Base-by-base conservation (phyloP, 371 early-diverging fungal species). In the Sporodiniella umbellata region DNA sequence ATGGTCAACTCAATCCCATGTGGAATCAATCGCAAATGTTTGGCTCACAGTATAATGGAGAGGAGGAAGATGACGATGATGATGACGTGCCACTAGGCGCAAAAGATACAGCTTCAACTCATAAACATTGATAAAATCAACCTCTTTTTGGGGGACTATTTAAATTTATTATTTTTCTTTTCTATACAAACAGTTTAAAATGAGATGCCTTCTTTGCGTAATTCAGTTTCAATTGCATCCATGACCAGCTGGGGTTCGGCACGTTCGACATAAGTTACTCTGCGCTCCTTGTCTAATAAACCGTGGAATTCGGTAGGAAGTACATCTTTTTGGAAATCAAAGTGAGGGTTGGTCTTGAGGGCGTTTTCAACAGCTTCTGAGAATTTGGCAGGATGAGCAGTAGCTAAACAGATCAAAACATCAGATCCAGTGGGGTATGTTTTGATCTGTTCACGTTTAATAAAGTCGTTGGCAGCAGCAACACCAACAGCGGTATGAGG, bases 401-500 rank as follows among this genome's bases (percentile, higher is more conserved):
- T 96, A 23, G 95, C 84, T 30, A 98, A 75, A 45, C 89, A 88
- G 35, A 96, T 70, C 44, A 86, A 73, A 44, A 72, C 37, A 28
- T 71, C 62, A 37, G 60, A 31, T 18, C 73, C 74, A 17, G 58
- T 3, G 33, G 74, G 74, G 21, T 64, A 66, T 7, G 57, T 50
- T 23, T 60, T 40, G 26, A 71, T 33, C 8, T 58, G 49, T 28
- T 57, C 57, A 17, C 68, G 66, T 33, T 65, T 22, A 21, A 49
- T 46, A 1, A 68, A 30, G 6, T 62, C 61, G 48, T 95, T 89
- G 8, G 94, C 93, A 10, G 94, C 91, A 17, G 77, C 74, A 25
- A 96, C 90, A 56, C 96, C 98, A 40, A 96, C 94, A 4, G 98
- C 94, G 1, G 97, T 95, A 59, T 98, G 98, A 17, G 98, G 98